Evolutionary conservation across 306 rosid genomes (phyloP).

Genomic region (Castanea mollissima): DNA sequence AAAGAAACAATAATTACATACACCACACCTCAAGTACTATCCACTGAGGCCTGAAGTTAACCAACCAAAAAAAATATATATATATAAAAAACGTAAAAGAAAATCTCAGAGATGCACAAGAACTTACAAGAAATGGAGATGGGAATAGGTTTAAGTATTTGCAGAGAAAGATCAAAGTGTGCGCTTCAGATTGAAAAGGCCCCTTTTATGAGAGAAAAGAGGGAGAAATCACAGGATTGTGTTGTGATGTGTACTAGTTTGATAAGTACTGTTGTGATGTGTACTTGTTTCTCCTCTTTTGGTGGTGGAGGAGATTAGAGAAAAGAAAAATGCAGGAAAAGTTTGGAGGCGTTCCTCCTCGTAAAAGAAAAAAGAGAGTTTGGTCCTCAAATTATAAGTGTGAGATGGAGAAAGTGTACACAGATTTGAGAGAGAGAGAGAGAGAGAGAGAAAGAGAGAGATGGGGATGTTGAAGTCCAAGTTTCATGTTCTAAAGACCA

Average conservation of each 20-base stretch:
- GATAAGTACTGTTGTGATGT: not conserved
- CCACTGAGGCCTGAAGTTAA: not conserved
- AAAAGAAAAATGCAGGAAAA: slow-evolving; percentile 9
- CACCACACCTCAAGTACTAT: not conserved
- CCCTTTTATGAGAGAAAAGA: slow-evolving; percentile 1
- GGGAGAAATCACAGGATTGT: not conserved
- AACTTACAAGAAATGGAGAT: slow-evolving; percentile 27
- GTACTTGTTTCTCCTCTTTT: slow-evolving; percentile 3
- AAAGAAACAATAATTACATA: not conserved
- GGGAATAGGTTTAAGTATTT: not conserved
- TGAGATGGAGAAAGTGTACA: not conserved
- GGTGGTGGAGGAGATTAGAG: slow-evolving; percentile 13
- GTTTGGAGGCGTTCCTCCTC: slow-evolving; percentile 35
- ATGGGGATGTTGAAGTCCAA: slow-evolving; percentile 16
- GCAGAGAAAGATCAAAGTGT: not conserved
- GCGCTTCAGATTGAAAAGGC: not conserved
- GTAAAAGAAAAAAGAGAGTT: slow-evolving; percentile 26
- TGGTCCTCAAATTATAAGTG: slow-evolving; percentile 36
- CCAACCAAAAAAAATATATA: not conserved
- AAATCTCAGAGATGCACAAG: not conserved
- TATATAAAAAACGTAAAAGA: not conserved
- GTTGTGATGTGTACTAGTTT: not conserved
- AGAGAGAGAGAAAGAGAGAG: not conserved
- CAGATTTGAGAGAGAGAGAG: slow-evolving; percentile 10
- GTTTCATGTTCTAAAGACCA: not conserved